Base-by-base conservation (phyloP, 1,284 basidiomycete genomes). In the Rhizoctonia solani region DNA sequence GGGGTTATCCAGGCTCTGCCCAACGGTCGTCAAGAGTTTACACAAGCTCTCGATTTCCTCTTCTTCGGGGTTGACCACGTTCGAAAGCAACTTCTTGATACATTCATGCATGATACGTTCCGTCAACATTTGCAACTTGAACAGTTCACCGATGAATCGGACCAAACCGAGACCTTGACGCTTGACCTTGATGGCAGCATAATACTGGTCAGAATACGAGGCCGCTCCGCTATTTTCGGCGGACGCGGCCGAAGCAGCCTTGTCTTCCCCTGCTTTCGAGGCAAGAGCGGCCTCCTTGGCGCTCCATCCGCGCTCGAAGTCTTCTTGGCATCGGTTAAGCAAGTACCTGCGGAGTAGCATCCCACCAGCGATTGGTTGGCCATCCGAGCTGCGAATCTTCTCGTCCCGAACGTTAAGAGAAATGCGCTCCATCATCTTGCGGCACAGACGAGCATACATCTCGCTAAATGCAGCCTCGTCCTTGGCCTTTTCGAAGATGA, bases 11-110 rank as follows among this genome's bases (percentile, higher is more conserved):
- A 97, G 85, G 44, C 85, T 81, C 69, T 83, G 82, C 59, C 96
- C 96, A 68, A 98, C 92, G 5, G 95, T 98, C 47, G 88, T 85
- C 69, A 98, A 79, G 63, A 98, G 84, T 78, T 95, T 94, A 83
- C 93, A 97, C 70, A 98, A 85, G 53, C 90, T 93, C 82, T 98
- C 96, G 72, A 98, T 92, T 76, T 98, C 95, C 79, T 98, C 96
- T 79, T 98, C 96, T 76, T 98, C 94, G 0, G 95, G 95, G 74
- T 93, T 92, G 69, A 93, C 88, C 68, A 95, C 90, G 75, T 98
- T 97, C 70, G 88, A 85, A 27, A 98, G 83, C 5, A 98, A 85
- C 79, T 95, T 94, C 84, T 95, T 92, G 76, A 98, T 88, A 81
- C 95, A 98, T 75, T 93, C 88, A 79, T 95, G 91, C 89, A 99